Evolutionary conservation across 2,329 filamentous ascomycete genomes (phyloP).

Genomic region (Penicillium sp.): DNA sequence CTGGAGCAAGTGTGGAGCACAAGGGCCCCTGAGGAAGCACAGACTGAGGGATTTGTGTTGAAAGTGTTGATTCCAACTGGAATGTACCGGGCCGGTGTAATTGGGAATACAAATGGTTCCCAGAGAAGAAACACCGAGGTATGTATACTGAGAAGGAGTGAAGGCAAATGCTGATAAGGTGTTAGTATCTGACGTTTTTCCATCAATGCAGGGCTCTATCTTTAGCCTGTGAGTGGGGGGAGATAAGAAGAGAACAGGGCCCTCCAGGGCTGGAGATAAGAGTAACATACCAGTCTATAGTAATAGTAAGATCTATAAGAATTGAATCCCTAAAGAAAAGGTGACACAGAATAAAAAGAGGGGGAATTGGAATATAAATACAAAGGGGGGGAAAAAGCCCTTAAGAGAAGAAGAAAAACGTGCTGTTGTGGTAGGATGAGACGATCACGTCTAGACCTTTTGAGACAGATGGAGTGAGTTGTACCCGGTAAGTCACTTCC

Average conservation of each 20-base stretch:
- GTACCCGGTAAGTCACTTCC: constrained; percentile 2
- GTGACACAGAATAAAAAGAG: not conserved
- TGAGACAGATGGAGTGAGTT: not conserved
- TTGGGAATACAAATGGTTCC: not conserved
- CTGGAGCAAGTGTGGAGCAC: constrained; percentile 30
- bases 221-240: constrained; percentile 21
- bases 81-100: constrained; percentile 1
- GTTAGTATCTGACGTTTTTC: not conserved
- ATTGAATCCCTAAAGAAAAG: not conserved
- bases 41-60: constrained; percentile 30
- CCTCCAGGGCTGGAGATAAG: constrained; percentile 14
- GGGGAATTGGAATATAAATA: constrained; percentile 2
- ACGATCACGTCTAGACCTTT: constrained; percentile 11
- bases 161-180: constrained; percentile 18
- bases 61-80: constrained; percentile 1
- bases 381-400: not conserved
- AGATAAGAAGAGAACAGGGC: constrained; percentile 23
- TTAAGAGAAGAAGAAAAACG: constrained; percentile 1
- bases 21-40: constrained; percentile 24
- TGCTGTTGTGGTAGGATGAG: constrained; percentile 11
- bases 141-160: constrained; percentile 2
- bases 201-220: constrained; percentile 21
- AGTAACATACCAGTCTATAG: not conserved
- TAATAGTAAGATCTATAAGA: not conserved
- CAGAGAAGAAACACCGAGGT: not conserved